Evolutionary conservation across 1,284 basidiomycete genomes (phyloP).

Genomic region (Cutaneotrichosporon spelunceum): DNA sequence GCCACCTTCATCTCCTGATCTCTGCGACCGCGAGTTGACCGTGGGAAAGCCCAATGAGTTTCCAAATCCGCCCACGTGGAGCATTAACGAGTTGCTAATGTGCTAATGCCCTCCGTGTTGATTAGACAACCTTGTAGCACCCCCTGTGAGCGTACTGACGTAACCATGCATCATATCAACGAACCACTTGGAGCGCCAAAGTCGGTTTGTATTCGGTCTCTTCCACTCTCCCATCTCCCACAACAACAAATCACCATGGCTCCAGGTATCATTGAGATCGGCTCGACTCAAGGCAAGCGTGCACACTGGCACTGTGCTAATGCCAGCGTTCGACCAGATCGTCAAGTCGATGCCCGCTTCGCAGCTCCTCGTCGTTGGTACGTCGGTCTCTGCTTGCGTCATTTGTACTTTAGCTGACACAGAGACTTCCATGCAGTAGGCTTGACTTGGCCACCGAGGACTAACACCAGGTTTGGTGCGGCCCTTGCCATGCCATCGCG

Average conservation of each 20-base stretch:
- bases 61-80: background rate
- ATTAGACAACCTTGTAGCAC: background rate
- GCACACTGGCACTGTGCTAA: background rate
- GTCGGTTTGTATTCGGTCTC: background rate
- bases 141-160: background rate
- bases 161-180: background rate
- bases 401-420: background rate
- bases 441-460: background rate
- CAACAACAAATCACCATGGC: conserved; percentile 9
- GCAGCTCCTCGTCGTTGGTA: conserved; percentile 19
- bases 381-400: background rate
- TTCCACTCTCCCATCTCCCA: background rate
- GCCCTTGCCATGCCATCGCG: conserved; percentile 50
- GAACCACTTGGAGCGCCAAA: background rate
- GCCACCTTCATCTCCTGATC: background rate
- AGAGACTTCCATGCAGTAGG: conserved; percentile 45
- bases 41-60: background rate
- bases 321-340: conserved; percentile 13
- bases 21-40: background rate
- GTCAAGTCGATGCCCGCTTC: conserved; percentile 11
- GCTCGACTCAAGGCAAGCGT: conserved; percentile 8
- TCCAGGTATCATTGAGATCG: conserved; percentile 12
- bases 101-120: background rate
- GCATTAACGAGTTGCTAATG: background rate
- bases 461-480: conserved; percentile 33